Evolutionary conservation across 495 filamentous ascomycete genomes (phyloP).

Genomic region (Hyaloscypha bicolor): DNA sequence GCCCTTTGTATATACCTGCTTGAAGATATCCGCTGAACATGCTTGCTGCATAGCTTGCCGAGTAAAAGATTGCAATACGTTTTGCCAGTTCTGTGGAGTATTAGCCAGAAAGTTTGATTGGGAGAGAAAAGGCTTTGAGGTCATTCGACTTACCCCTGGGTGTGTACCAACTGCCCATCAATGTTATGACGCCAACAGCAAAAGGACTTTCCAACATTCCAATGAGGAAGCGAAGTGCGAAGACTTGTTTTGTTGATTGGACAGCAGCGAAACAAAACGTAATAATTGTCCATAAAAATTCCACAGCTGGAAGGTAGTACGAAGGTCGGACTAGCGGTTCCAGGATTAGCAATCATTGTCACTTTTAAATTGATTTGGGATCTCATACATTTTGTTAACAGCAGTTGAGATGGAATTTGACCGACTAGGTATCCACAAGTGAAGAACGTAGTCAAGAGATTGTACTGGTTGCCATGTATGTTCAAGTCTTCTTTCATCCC

Average conservation of each 20-base stretch:
- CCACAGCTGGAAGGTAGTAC: neutral
- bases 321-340: neutral
- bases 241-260: conserved; percentile 3
- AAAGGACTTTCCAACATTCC: conserved; percentile 15
- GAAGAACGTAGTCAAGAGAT: neutral
- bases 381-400: conserved; percentile 4
- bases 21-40: conserved; percentile 54
- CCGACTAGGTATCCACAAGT: neutral
- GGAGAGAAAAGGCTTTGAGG: neutral
- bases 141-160: neutral
- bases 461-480: conserved; percentile 12
- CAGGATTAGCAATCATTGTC: neutral
- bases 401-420: neutral
- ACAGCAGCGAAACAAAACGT: neutral
- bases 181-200: neutral
- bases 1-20: conserved; percentile 50
- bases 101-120: neutral
- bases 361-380: neutral
- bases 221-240: conserved; percentile 6
- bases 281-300: conserved; percentile 4
- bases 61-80: conserved; percentile 54
- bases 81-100: neutral
- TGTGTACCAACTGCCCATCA: neutral
- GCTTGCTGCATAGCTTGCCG: conserved; percentile 48
- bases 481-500: conserved; percentile 7